phyloP scores from a whole-genome alignment of 169 alveolate genomes.

The Condylostoma magnum region DNA sequence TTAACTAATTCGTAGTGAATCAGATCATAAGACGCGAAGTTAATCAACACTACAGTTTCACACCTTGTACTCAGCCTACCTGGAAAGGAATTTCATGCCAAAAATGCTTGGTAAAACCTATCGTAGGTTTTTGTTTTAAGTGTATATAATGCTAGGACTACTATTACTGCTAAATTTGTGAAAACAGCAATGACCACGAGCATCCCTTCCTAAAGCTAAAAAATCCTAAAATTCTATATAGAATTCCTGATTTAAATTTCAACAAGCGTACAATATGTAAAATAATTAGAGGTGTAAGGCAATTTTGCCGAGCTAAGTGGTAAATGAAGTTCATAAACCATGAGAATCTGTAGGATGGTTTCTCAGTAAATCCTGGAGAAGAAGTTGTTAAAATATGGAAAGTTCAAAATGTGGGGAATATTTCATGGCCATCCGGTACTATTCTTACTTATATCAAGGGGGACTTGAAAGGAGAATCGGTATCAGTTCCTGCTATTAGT shows the following conservation, averaged over 20 bases:
- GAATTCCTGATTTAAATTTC: not conserved
- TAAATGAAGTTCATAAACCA: not conserved
- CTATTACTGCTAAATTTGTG: constrained; percentile 72
- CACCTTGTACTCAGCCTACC: no score
- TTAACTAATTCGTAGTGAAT: no score
- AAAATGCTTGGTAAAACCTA: constrained; percentile 56
- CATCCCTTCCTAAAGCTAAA: constrained; percentile 71
- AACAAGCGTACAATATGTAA: not conserved
- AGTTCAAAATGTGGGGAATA: constrained; percentile 14
- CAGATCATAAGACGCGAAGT: no score
- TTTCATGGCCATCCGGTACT: constrained; percentile 26
- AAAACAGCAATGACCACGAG: constrained; percentile 38
- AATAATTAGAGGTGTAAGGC: not conserved
- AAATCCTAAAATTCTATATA: constrained; percentile 31
- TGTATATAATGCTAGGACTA: constrained; percentile 68
- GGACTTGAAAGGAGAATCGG: constrained; percentile 2
- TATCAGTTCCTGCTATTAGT: not conserved
- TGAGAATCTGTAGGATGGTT: not conserved
- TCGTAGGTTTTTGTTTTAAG: constrained; percentile 70
- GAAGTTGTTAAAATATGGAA: not conserved
- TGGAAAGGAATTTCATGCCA: constrained; percentile 56
- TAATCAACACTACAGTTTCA: no score
- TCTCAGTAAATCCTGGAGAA: not conserved
- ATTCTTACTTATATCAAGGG: constrained; percentile 7
- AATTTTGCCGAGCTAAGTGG: not conserved